These are phyloP conservation scores for Polyporus arcularius DNA, from an alignment of 768 basidiomycete genomes.

Conservation along the genomic window DNA sequence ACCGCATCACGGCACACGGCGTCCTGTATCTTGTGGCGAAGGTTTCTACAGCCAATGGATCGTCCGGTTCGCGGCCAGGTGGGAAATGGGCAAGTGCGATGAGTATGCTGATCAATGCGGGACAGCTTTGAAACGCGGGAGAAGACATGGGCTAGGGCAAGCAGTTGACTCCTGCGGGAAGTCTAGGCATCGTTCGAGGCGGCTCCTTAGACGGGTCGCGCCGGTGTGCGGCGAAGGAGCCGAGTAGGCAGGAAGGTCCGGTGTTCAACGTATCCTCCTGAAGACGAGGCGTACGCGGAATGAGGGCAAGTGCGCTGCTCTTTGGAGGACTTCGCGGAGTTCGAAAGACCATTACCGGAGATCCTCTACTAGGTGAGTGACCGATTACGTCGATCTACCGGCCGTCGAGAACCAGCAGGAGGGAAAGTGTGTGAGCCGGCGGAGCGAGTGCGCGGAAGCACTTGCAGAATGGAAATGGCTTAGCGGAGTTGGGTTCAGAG, in stretches of 20 bases:
- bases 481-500: conserved; percentile 12
- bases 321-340: conserved; percentile 11
- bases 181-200: not conserved
- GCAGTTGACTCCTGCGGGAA: not conserved
- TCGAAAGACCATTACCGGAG: conserved; percentile 3
- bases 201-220: not conserved
- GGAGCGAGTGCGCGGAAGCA: not conserved
- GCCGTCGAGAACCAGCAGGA: not conserved
- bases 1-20: not conserved
- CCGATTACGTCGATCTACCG: conserved; percentile 15
- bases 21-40: not conserved
- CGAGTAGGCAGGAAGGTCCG: conserved; percentile 9
- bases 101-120: not conserved
- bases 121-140: not conserved
- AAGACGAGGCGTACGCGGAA: not conserved
- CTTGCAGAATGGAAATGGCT: not conserved
- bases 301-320: not conserved
- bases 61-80: not conserved
- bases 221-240: conserved; percentile 6
- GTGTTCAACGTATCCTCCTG: not conserved
- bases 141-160: not conserved
- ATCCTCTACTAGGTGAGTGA: conserved; percentile 1
- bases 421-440: not conserved
- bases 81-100: not conserved
- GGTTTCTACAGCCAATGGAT: not conserved